Base-by-base conservation (phyloP, 495 filamentous ascomycete species). In the Astrothelium subdiscretum region DNA sequence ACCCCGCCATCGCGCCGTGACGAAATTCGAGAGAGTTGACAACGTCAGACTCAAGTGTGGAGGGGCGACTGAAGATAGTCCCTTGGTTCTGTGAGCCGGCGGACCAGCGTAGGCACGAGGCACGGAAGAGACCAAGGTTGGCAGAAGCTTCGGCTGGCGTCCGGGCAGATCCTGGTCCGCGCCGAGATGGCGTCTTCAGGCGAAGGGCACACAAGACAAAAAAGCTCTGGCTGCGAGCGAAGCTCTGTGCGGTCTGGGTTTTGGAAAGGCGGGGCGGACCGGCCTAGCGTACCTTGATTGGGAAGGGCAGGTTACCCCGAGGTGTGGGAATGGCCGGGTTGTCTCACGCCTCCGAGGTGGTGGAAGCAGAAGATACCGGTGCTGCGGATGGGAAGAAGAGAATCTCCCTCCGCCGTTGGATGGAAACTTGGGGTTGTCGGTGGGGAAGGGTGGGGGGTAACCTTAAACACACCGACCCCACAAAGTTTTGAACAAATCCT, bases 1-100 rank as follows among this genome's bases (percentile, higher is more conserved):
- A 78, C 69, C 89, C 87, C 62, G 89, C 87, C 89, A 92, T 95
- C 76, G 61, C 79, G 70, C 48, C 48, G 48, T 27, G n/a, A 29
- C 20, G 48, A 12, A 20, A 54, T 54, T 12, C 12, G 5, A 54
- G 20, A 12, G 15, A 54, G 48, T 29, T 11, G 48, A 29, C 20
- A 20, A 20, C 8, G 8, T 27, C 8, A 20, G 20, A 29, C 10
- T 12, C 24, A 29, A 54, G 48, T 20, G 48, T 54, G 48, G 48
- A 54, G 20, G 48, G 35, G 35, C 35, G 35, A 38, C 8, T 38
- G 35, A 38, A 54, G 48, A 54, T 29, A 20, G 48, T 29, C 12
- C 48, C 48, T 54, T 54, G 48, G 48, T 26, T 54, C 48, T 54
- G 24, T 54, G 24, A 54, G 48, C 48, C 48, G 48, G 29, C 29